These are phyloP conservation scores for Microstroma glucosiphilum DNA, from an alignment of 1,284 basidiomycete species.

Conservation along the genomic window DNA sequence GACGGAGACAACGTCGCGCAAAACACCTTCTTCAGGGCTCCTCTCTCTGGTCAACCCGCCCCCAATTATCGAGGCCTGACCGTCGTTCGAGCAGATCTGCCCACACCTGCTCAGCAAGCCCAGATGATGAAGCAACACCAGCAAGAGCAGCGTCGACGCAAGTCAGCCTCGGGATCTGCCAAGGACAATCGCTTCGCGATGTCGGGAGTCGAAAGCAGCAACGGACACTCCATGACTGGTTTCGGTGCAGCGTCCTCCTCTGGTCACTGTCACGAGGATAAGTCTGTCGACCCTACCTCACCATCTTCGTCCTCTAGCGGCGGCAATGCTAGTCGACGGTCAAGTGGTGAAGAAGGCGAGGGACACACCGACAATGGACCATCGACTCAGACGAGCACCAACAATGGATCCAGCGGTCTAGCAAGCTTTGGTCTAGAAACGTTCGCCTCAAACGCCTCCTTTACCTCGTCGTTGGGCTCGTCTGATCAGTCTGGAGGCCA, in stretches of 20 bases:
- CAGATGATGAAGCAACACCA: constrained; percentile 16
- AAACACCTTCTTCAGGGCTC: constrained; percentile 41
- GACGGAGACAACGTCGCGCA: constrained; percentile 39
- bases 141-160: not conserved
- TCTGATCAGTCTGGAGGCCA: not conserved
- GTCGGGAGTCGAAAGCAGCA: not conserved
- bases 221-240: not conserved
- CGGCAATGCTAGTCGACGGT: not conserved
- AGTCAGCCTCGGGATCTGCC: constrained; percentile 14
- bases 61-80: constrained; percentile 46
- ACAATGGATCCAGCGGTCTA: not conserved
- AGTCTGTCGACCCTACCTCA: not conserved
- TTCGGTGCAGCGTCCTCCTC: not conserved
- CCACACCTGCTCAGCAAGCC: constrained; percentile 23
- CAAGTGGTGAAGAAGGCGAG: not conserved
- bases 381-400: not conserved
- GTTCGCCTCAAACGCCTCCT: constrained; percentile 28
- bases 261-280: not conserved
- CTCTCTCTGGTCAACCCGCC: constrained; percentile 25
- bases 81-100: constrained; percentile 46
- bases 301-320: constrained; percentile 1
- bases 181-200: not conserved
- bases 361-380: not conserved
- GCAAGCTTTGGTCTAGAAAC: constrained; percentile 7
- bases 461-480: constrained; percentile 22